Evolutionary conservation across 2,329 filamentous ascomycete species (phyloP).

Genomic region (Stachybotrys chlorohalonatus): DNA sequence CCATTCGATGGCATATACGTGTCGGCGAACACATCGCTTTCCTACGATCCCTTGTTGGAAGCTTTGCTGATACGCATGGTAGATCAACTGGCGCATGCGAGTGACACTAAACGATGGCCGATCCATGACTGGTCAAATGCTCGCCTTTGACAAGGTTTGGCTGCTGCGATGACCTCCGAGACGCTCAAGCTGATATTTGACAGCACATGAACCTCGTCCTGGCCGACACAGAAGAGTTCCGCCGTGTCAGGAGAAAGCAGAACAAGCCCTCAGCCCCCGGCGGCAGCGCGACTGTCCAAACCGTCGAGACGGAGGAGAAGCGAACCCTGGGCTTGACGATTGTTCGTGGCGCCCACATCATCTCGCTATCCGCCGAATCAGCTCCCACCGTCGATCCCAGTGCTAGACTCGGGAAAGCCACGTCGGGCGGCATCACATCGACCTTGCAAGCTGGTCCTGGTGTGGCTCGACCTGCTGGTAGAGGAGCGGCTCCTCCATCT

Average conservation of each 20-base stretch:
- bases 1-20: constrained; percentile 7
- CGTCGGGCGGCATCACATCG: constrained; percentile 58
- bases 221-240: constrained; percentile 96
- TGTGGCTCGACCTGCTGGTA: constrained; percentile 82
- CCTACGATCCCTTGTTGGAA: not conserved
- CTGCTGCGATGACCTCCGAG: not conserved
- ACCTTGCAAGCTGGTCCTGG: constrained; percentile 77
- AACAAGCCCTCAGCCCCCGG: constrained; percentile 61
- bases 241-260: constrained; percentile 78
- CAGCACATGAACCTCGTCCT: constrained; percentile 99
- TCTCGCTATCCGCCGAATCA: constrained; percentile 91
- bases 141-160: constrained; percentile 90
- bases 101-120: constrained; percentile 90
- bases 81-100: constrained; percentile 99
- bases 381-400: constrained; percentile 91
- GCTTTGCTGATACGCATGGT: not conserved
- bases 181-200: constrained; percentile 4
- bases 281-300: constrained; percentile 51
- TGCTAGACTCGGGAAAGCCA: constrained; percentile 72
- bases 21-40: not conserved
- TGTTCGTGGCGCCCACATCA: constrained; percentile 86
- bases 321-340: constrained; percentile 93
- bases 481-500: constrained; percentile 65
- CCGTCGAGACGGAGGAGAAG: constrained; percentile 90
- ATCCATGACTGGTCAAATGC: constrained; percentile 96